Evolutionary conservation across 257 asterid genomes (phyloP).

Genomic region (Przewalskia tangutica): DNA sequence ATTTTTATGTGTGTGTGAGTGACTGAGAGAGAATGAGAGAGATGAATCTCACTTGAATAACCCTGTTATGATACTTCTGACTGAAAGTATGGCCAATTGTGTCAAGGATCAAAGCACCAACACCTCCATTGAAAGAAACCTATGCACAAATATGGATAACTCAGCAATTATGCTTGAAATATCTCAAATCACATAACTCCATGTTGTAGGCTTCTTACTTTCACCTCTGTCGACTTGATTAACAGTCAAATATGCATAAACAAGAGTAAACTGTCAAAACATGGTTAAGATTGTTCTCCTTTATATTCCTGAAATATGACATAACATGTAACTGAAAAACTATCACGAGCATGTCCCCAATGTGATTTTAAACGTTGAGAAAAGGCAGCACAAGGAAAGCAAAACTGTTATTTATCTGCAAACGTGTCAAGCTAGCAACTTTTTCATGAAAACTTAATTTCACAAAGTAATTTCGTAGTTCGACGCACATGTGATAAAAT

Average conservation of each 20-base stretch:
- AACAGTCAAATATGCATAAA: background rate
- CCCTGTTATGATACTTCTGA: slow-evolving; percentile 85
- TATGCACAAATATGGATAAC: slow-evolving; percentile 26
- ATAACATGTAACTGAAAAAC: background rate
- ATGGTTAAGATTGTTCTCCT: background rate
- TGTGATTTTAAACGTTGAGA: background rate
- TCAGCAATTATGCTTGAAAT: background rate
- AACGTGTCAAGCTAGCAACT: background rate
- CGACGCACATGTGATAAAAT: background rate
- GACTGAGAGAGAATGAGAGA: too few species aligned
- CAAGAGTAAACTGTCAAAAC: background rate
- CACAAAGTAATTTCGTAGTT: too few species aligned
- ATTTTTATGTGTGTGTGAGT: background rate
- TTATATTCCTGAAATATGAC: background rate
- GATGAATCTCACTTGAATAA: slow-evolving; percentile 52
- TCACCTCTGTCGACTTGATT: background rate
- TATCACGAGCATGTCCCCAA: background rate
- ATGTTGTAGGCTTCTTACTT: background rate
- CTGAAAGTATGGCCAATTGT: slow-evolving; percentile 79
- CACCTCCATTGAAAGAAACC: slow-evolving; percentile 77
- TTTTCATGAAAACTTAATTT: background rate
- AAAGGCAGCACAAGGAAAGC: background rate
- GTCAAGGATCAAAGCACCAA: slow-evolving; percentile 81
- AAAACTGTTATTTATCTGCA: background rate
- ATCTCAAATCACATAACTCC: background rate